Evolutionary conservation across 441 rosid species (phyloP).

Genomic region (Geranium incanum): DNA sequence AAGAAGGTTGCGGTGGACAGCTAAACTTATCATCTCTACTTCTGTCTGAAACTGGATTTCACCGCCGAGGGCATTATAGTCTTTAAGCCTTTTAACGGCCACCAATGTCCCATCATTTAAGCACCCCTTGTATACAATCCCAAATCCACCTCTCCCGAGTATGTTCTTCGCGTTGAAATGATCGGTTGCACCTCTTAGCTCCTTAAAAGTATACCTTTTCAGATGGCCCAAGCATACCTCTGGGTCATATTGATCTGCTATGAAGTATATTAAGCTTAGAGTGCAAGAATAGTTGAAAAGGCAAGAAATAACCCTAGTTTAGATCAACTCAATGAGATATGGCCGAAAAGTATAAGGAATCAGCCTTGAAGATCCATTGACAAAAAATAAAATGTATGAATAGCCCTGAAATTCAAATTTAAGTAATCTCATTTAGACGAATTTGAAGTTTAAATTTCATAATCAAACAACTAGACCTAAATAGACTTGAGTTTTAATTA

Average conservation of each 20-base stretch:
- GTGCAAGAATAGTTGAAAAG: neutral
- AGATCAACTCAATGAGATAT: neutral
- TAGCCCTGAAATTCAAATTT: neutral
- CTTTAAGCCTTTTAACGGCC: constrained; percentile 86
- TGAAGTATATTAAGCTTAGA: constrained; percentile 10
- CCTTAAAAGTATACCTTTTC: constrained; percentile 69
- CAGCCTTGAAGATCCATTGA: neutral
- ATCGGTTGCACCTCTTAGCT: constrained; percentile 64
- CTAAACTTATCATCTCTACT: constrained; percentile 93
- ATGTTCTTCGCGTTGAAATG: constrained; percentile 71
- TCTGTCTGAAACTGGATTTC: constrained; percentile 93
- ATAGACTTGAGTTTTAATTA: neutral
- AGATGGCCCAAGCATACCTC: constrained; percentile 79
- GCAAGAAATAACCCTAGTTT: neutral
- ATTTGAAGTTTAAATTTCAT: neutral
- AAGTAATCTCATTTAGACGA: neutral
- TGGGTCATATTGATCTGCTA: constrained; percentile 47
- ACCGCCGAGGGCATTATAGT: constrained; percentile 72
- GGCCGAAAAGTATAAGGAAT: neutral
- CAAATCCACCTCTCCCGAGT: constrained; percentile 89
- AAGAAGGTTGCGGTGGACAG: constrained; percentile 86
- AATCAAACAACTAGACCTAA: neutral
- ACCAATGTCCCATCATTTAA: constrained; percentile 67
- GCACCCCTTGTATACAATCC: constrained; percentile 79
- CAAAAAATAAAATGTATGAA: neutral